phyloP scores from a whole-genome alignment of 2,329 filamentous ascomycete genomes.

The Fusarium kyushuense region DNA sequence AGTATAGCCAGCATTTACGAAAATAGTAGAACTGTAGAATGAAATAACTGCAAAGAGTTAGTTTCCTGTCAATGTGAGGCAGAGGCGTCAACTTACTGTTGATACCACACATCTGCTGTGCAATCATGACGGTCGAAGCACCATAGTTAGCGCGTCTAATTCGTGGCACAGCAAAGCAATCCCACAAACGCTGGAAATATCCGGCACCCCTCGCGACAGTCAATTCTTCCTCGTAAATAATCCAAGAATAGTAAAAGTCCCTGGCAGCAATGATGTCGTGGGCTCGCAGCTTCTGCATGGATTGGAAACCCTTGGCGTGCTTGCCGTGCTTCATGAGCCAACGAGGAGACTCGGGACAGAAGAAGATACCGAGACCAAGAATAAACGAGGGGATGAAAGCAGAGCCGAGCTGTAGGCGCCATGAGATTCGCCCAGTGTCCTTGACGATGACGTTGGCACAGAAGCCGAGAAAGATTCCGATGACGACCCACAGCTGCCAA shows the following conservation, averaged over 20 bases:
- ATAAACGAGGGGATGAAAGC: constrained; percentile 67
- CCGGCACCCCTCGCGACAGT: constrained; percentile 46
- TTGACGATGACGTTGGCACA: constrained; percentile 66
- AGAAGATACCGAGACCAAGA: constrained; percentile 67
- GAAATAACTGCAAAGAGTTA: constrained; percentile 42
- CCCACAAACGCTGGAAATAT: constrained; percentile 54
- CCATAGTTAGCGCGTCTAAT: constrained; percentile 79
- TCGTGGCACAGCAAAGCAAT: constrained; percentile 74
- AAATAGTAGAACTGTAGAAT: constrained; percentile 33
- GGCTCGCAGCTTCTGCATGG: constrained; percentile 62
- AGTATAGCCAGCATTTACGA: constrained; percentile 6
- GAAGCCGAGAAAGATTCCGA: constrained; percentile 61
- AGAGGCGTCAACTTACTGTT: constrained; percentile 32
- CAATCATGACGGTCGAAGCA: constrained; percentile 82
- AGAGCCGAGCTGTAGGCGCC: constrained; percentile 73
- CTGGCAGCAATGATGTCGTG: constrained; percentile 66
- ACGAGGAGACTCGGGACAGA: constrained; percentile 72
- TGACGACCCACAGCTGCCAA: constrained; percentile 65
- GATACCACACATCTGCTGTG: constrained; percentile 64
- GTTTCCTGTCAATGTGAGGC: rapidly evolving
- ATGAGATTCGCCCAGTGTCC: constrained; percentile 64
- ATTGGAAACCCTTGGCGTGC: constrained; percentile 67
- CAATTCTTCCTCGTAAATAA: constrained; percentile 54
- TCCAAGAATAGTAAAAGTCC: constrained; percentile 64
- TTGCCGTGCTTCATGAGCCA: constrained; percentile 74